A percentile compares a stretch with the other conserved stretches of the same genome.
Evolutionary conservation across 371 early-diverging fungal genomes (phyloP).

Genomic region (Mucor racemosus): DNA sequence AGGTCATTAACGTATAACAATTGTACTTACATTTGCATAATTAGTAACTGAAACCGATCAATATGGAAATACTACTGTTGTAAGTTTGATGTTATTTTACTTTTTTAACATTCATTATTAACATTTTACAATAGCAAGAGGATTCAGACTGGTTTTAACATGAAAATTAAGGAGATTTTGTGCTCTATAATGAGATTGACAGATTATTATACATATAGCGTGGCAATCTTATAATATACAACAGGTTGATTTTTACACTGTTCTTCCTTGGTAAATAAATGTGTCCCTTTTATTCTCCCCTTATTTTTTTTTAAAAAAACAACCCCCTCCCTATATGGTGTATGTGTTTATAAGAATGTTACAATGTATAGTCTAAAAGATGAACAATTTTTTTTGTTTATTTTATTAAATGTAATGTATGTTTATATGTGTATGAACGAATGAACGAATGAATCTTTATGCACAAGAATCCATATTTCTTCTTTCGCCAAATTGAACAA

Average conservation of each 20-base stretch:
- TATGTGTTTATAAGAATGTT: neutral
- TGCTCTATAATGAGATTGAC: neutral
- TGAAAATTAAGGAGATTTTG: neutral
- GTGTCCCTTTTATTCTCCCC: too few species aligned
- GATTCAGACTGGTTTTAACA: constrained; percentile 26
- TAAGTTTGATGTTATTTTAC: constrained; percentile 28
- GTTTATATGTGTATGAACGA: neutral
- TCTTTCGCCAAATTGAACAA: neutral
- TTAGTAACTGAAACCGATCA: constrained; percentile 39
- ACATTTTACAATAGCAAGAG: constrained; percentile 8
- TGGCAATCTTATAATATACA: too few species aligned
- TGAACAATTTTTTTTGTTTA: neutral
- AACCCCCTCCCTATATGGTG: too few species aligned
- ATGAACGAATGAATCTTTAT: neutral
- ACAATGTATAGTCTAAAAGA: neutral
- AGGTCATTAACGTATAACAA: neutral
- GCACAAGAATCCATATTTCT: constrained; percentile 4
- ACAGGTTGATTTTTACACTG: too few species aligned
- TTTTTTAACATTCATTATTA: constrained; percentile 10
- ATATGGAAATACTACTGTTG: constrained; percentile 38
- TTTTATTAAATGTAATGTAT: neutral
- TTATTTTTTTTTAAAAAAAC: too few species aligned
- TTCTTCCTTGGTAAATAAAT: too few species aligned
- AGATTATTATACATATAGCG: too few species aligned
- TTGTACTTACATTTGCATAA: neutral